Evolutionary conservation across 2,329 filamentous ascomycete species (phyloP), one percentile per base, ranked within the genome.

Genomic region (Aspergillus thermomutatus): DNA sequence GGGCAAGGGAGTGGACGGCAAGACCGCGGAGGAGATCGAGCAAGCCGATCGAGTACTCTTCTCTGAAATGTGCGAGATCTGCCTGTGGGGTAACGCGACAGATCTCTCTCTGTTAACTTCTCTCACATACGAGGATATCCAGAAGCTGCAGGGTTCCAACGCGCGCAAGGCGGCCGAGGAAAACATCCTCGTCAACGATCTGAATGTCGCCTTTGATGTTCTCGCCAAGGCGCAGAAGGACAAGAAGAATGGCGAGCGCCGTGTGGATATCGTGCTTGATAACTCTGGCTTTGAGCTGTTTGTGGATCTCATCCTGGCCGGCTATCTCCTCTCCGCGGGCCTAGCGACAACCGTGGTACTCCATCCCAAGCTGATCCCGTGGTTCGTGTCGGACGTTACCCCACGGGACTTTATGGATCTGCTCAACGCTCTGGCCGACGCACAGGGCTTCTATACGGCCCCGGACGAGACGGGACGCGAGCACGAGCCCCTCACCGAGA

Each of bases 211-310:
- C 0, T 96, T 94, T 72, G 78, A 84, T 7, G 75, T 84, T 0
- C 81, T 96, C 23, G 84, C 82, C 54, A 80, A 83, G 59, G 88
- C 88, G 0, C 84, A 88, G 63, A 81, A 80, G 23, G 80, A 83
- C 31, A 83, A 83, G 27, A 85, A 85, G 69, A 79, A 81, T 59
- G 75, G 76, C 19, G 87, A 92, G 63, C 84, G 92, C 40, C 83
- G 91, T 17, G 88, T 99, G 2, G 94, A 99, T 68, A 93, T 99
- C 62, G 89, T 99, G 2, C 87, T 99, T 4, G 94, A 99, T 74
- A 99, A 99, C 66, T 91, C 94, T 21, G 94, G 94, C 5, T 99
- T 99, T 70, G 94, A 99, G 79, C 83, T 99, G 11, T 99, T 92
- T 70, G 94, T 97, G 63, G 94, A 99, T 70, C 82, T 99, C 9